phyloP scores from a whole-genome alignment of 176 grass and related monocot genomes.

The Aegilops longissima region DNA sequence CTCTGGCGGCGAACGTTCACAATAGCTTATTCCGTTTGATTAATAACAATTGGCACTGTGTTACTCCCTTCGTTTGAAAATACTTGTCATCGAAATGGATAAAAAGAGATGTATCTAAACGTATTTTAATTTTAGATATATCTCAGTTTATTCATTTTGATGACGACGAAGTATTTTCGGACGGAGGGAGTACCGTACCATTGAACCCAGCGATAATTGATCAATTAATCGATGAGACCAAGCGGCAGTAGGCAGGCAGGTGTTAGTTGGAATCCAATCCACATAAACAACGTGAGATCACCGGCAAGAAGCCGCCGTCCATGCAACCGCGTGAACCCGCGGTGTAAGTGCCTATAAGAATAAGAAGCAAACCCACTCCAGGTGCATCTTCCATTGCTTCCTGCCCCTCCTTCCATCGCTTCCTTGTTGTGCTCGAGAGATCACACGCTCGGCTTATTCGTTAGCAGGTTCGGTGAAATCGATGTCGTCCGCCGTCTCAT shows the following conservation, averaged over 20 bases:
- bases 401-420: neutral
- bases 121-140: too few relatives aligned
- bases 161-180: too few relatives aligned
- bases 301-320: slow-evolving; percentile 21
- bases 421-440: neutral
- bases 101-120: too few relatives aligned
- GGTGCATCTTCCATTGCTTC: neutral
- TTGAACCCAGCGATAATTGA: slow-evolving; percentile 2
- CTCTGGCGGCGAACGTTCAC: too few relatives aligned
- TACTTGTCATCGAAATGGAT: too few relatives aligned
- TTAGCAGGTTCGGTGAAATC: neutral
- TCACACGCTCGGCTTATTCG: neutral
- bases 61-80: too few relatives aligned
- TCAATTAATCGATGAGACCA: neutral
- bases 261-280: slow-evolving; percentile 11
- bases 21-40: too few relatives aligned
- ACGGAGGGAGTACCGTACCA: neutral
- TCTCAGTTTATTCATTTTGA: too few relatives aligned
- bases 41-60: too few relatives aligned
- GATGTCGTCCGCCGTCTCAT: slow-evolving; percentile 11
- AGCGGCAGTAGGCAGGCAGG: neutral
- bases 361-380: neutral
- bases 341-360: neutral
- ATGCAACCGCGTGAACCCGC: neutral
- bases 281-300: neutral